Conservation (phyloP, 2,329 filamentous ascomycete species). For the Gyromitra esculenta region DNA sequence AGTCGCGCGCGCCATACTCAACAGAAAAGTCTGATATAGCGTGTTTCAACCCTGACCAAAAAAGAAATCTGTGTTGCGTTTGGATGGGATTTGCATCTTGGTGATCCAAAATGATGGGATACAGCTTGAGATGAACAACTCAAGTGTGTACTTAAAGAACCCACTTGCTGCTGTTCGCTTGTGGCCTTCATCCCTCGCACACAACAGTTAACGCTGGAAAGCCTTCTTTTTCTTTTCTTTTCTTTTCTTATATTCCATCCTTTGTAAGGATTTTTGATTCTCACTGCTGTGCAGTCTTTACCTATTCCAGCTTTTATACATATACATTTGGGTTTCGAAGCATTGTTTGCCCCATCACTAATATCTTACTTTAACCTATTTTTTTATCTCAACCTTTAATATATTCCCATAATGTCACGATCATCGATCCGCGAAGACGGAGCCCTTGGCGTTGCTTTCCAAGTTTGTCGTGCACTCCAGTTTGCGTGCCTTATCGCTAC, state of each 20-base stretch:
- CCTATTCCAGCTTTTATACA: slow-evolving; percentile 37
- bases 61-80: background rate
- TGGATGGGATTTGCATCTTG: slow-evolving; percentile 1
- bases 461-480: slow-evolving; percentile 76
- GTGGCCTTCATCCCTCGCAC: slow-evolving; percentile 18
- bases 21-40: background rate
- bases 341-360: slow-evolving; percentile 58
- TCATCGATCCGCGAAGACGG: slow-evolving; percentile 63
- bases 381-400: slow-evolving; percentile 63
- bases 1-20: background rate
- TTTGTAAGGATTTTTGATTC: slow-evolving; percentile 48
- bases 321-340: slow-evolving; percentile 56
- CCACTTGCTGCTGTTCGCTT: background rate
- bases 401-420: slow-evolving; percentile 61
- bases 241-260: slow-evolving; percentile 55
- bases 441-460: slow-evolving; percentile 81
- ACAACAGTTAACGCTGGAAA: background rate
- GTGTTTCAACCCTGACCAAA: background rate
- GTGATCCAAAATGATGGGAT: background rate
- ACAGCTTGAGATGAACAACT: background rate
- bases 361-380: slow-evolving; percentile 62
- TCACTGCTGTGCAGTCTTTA: slow-evolving; percentile 57
- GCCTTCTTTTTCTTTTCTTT: slow-evolving; percentile 52
- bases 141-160: background rate
- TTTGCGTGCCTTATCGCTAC: slow-evolving; percentile 76